phyloP scores from a whole-genome alignment of 306 rosid species.

The Vigna reflexopilosa region DNA sequence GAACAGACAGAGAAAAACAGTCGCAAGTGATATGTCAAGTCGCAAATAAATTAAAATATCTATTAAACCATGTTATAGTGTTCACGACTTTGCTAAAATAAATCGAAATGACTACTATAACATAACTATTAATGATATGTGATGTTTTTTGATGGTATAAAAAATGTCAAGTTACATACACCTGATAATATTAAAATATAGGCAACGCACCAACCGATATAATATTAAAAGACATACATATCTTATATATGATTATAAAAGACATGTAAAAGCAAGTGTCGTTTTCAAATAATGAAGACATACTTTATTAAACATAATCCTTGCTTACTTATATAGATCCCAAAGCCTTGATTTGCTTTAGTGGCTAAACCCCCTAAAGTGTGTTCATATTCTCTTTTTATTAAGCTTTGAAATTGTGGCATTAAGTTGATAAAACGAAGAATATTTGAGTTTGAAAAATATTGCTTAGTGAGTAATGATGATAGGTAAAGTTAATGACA shows the following conservation, averaged over 20 bases:
- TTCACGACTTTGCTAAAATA: not conserved
- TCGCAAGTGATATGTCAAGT: not conserved
- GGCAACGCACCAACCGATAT: not conserved
- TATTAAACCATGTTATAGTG: not conserved
- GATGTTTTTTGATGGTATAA: not conserved
- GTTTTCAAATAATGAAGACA: constrained; percentile 36
- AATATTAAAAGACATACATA: not conserved
- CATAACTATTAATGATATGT: not conserved
- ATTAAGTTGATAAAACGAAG: constrained; percentile 44
- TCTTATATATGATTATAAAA: not conserved
- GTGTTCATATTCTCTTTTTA: constrained; percentile 40
- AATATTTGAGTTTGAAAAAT: constrained; percentile 40
- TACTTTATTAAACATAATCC: constrained; percentile 41
- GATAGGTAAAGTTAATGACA: constrained; percentile 57
- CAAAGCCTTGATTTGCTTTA: constrained; percentile 40
- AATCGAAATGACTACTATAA: not conserved
- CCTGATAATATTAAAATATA: not conserved
- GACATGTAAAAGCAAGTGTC: constrained; percentile 6
- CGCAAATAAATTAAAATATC: not conserved
- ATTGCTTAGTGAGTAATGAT: constrained; percentile 52
- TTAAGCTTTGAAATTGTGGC: constrained; percentile 36
- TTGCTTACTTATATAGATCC: constrained; percentile 40
- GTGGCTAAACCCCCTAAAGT: constrained; percentile 40
- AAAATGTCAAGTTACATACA: not conserved
- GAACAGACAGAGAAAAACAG: not conserved